A percentile compares a stretch with the other conserved stretches of the same genome.
Evolutionary conservation across 2,329 filamentous ascomycete genomes (phyloP).

Genomic region (Dothideomycetes sp.): DNA sequence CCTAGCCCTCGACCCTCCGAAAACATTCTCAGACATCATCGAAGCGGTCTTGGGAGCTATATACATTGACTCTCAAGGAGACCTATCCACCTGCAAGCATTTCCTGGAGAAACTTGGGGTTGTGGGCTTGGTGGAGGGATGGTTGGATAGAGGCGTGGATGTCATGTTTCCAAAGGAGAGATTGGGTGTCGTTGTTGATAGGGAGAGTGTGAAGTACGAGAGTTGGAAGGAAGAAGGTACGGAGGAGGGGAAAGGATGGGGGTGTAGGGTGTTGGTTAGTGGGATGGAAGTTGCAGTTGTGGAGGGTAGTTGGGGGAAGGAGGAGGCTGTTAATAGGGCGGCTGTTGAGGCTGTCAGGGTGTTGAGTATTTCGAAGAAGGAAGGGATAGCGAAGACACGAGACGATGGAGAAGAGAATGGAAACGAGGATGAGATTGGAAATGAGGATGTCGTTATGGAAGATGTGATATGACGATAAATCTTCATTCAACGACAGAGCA

Average conservation of each 20-base stretch:
- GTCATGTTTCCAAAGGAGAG: slow-evolving; percentile 56
- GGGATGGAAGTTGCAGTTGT: slow-evolving; percentile 26
- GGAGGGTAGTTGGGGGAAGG: slow-evolving; percentile 25
- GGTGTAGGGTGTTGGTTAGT: slow-evolving; percentile 29
- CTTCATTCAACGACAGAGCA: too few species aligned
- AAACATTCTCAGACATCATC: slow-evolving; percentile 76
- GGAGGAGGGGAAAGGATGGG: slow-evolving; percentile 16
- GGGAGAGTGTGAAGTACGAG: slow-evolving; percentile 46
- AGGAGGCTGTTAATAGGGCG: slow-evolving; percentile 32
- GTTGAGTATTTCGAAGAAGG: too few species aligned
- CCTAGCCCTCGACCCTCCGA: slow-evolving; percentile 54
- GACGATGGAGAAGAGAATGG: too few species aligned
- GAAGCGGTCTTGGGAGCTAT: slow-evolving; percentile 75
- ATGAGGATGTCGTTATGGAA: too few species aligned
- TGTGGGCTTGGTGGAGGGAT: slow-evolving; percentile 50
- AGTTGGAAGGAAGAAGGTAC: slow-evolving; percentile 2
- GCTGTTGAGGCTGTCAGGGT: slow-evolving; percentile 18
- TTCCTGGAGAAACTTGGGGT: slow-evolving; percentile 60
- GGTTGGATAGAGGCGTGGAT: slow-evolving; percentile 49
- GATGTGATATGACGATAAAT: too few species aligned
- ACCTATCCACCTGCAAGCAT: slow-evolving; percentile 47
- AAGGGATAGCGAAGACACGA: too few species aligned
- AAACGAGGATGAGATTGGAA: too few species aligned
- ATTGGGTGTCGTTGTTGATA: slow-evolving; percentile 50
- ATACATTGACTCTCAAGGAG: slow-evolving; percentile 65